Conservation (phyloP, 2,329 filamentous ascomycete genomes). For the Xylariaceae sp. region DNA sequence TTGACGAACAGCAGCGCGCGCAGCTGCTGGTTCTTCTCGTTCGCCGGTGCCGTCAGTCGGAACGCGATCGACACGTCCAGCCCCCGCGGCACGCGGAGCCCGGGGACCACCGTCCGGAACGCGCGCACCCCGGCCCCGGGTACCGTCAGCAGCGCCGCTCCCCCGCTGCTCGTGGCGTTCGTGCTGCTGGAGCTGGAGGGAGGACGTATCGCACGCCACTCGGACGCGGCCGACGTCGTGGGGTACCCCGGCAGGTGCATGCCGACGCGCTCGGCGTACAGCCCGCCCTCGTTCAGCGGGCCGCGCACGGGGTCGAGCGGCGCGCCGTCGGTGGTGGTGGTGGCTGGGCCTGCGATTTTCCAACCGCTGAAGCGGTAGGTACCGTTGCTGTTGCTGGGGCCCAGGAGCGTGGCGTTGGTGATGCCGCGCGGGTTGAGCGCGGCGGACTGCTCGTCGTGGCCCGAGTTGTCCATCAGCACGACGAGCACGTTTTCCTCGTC, state of each 20-base stretch:
- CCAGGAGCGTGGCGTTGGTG: slow-evolving; percentile 42
- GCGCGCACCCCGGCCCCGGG: slow-evolving; percentile 44
- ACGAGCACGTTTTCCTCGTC: slow-evolving; percentile 40
- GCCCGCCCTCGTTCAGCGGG: slow-evolving; percentile 49
- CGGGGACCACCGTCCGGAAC: slow-evolving; percentile 45
- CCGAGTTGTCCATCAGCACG: slow-evolving; percentile 53
- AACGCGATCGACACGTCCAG: slow-evolving; percentile 52
- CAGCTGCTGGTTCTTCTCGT: slow-evolving; percentile 27
- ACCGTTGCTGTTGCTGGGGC: too few relatives aligned
- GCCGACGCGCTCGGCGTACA: slow-evolving; percentile 50
- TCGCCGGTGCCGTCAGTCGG: slow-evolving; percentile 36
- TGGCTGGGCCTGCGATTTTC: slow-evolving; percentile 51
- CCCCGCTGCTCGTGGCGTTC: slow-evolving; percentile 24
- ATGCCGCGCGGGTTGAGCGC: slow-evolving; percentile 45
- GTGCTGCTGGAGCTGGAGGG: too few relatives aligned
- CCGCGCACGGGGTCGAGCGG: slow-evolving; percentile 49
- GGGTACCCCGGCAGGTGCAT: slow-evolving; percentile 52
- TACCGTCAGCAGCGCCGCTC: too few relatives aligned
- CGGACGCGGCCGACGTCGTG: slow-evolving; percentile 28
- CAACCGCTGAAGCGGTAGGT: slow-evolving; percentile 40
- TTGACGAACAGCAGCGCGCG: slow-evolving; percentile 55
- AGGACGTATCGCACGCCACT: slow-evolving; percentile 25
- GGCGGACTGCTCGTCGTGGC: slow-evolving; percentile 45
- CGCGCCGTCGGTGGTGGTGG: slow-evolving; percentile 41
- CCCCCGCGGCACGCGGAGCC: slow-evolving; percentile 41